Conservation (phyloP, 257 asterid species). For the Datura wrightii region DNA sequence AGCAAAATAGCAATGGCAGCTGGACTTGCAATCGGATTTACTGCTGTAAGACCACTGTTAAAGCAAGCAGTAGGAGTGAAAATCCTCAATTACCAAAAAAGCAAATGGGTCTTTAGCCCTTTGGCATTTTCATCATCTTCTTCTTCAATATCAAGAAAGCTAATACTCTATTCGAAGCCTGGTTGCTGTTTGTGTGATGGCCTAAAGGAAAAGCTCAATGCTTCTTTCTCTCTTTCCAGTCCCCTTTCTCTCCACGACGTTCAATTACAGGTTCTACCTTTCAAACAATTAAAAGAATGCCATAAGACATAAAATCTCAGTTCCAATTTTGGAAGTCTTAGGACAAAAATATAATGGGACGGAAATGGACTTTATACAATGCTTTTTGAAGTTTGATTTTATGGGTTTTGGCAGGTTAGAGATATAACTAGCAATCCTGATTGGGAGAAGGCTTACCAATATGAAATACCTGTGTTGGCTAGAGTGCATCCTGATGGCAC, state of each 20-base stretch:
- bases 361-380: background rate
- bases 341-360: no score
- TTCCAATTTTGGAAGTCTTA: no score
- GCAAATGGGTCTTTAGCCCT: slow-evolving; percentile 37
- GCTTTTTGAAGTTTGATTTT: background rate
- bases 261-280: slow-evolving; percentile 58
- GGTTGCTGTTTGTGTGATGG: slow-evolving; percentile 99
- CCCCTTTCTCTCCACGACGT: slow-evolving; percentile 56
- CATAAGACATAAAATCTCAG: background rate
- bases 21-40: slow-evolving; percentile 26
- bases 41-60: slow-evolving; percentile 20
- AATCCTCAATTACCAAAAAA: slow-evolving; percentile 30
- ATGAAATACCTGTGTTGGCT: slow-evolving; percentile 94
- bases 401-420: slow-evolving; percentile 54
- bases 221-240: slow-evolving; percentile 71
- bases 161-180: slow-evolving; percentile 87
- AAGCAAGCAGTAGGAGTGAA: slow-evolving; percentile 38
- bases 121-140: slow-evolving; percentile 53
- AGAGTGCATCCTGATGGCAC: slow-evolving; percentile 74
- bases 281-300: background rate
- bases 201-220: slow-evolving; percentile 90
- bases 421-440: slow-evolving; percentile 80
- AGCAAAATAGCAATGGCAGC: slow-evolving; percentile 32
- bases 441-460: slow-evolving; percentile 94
- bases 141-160: slow-evolving; percentile 47